These are phyloP conservation scores for Rhodofomes roseus DNA, from an alignment of 1,284 basidiomycete genomes.

Conservation along the genomic window DNA sequence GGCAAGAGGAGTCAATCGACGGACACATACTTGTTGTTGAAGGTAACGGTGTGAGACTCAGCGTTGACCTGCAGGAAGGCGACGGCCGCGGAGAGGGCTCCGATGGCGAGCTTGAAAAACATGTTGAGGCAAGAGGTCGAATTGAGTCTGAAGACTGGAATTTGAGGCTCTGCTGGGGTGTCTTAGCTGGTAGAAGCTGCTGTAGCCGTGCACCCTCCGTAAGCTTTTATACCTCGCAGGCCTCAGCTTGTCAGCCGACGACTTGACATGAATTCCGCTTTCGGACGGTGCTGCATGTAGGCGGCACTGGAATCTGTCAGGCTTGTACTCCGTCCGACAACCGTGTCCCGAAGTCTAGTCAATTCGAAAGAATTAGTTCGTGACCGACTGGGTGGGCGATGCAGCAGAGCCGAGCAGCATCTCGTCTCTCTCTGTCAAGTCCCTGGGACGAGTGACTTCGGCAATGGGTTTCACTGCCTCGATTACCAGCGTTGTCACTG, in stretches of 20 bases:
- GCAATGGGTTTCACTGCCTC: too few relatives aligned
- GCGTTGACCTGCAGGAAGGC: neutral
- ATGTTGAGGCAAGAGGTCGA: neutral
- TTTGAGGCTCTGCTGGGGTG: too few relatives aligned
- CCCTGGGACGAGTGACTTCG: neutral
- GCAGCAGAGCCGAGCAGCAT: neutral
- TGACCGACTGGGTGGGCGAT: too few relatives aligned
- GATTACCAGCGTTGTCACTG: neutral
- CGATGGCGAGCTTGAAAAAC: neutral
- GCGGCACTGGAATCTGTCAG: too few relatives aligned
- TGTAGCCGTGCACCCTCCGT: too few relatives aligned
- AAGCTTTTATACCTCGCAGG: neutral
- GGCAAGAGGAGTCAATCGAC: neutral
- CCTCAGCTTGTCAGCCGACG: neutral
- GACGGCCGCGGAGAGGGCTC: neutral
- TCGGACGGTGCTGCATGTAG: too few relatives aligned
- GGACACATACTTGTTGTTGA: neutral
- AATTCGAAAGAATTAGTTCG: too few relatives aligned
- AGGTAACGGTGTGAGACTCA: neutral
- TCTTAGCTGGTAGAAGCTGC: too few relatives aligned
- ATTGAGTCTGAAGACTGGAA: neutral
- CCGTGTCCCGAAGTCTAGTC: neutral
- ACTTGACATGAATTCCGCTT: too few relatives aligned
- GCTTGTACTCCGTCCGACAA: too few relatives aligned
- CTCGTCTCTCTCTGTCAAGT: neutral